Percentiles rank a stretch among this genome's conserved stretches.
phyloP scores from a whole-genome alignment of 2,329 filamentous ascomycete genomes.

The Scedosporium boydii region DNA sequence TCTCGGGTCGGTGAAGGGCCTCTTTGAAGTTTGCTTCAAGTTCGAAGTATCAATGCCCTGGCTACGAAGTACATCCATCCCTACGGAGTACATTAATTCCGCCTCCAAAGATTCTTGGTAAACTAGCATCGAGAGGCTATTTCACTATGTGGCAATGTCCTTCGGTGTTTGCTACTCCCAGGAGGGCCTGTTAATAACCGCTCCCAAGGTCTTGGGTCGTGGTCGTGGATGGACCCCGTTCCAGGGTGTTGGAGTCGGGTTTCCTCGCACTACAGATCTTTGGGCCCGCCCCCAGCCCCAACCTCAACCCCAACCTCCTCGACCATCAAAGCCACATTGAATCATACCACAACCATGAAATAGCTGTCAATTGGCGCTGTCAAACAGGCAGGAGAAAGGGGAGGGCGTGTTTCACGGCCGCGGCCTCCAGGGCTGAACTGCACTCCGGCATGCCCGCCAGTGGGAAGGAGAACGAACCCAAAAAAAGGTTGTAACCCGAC shows the following conservation, averaged over 20 bases:
- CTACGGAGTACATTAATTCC: too few species aligned
- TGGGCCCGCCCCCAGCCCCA: not conserved
- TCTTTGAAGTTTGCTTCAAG: too few species aligned
- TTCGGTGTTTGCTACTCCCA: too few species aligned
- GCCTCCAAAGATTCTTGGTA: too few species aligned
- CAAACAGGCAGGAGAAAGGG: not conserved
- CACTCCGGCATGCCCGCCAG: not conserved
- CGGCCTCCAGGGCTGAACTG: not conserved
- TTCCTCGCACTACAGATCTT: not conserved
- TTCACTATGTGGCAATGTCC: too few species aligned
- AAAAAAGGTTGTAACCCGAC: too few species aligned
- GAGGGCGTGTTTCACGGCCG: not conserved
- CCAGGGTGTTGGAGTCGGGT: not conserved
- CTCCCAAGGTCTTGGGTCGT: not conserved
- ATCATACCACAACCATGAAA: not conserved
- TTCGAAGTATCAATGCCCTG: too few species aligned
- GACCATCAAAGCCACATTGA: not conserved
- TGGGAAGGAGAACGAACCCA: too few species aligned
- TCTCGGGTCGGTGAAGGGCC: too few species aligned
- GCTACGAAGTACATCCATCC: too few species aligned
- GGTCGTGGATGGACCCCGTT: not conserved
- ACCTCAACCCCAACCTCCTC: not conserved
- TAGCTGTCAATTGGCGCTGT: not conserved
- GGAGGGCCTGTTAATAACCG: not conserved
- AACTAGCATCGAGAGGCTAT: too few species aligned